These are phyloP conservation scores for Halophytophthora polymorphica DNA, from an alignment of 352 stramenopile species.

Conservation along the genomic window DNA sequence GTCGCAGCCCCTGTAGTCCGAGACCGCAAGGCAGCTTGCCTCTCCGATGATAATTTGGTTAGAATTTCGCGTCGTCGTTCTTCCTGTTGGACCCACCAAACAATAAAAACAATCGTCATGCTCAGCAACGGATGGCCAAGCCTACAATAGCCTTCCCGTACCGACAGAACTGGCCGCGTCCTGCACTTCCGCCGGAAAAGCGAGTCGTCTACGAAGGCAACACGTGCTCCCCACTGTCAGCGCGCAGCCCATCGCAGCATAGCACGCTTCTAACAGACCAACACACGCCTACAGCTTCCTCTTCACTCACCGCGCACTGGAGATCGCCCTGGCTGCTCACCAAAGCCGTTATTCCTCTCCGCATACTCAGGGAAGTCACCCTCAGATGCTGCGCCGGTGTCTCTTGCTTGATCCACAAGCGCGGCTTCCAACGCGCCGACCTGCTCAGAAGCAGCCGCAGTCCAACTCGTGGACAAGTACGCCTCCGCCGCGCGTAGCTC, in stretches of 20 bases:
- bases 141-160: constrained; percentile 8
- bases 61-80: constrained; percentile 62
- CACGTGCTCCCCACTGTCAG: not conserved
- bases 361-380: not conserved
- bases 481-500: constrained; percentile 60
- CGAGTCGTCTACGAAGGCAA: constrained; percentile 8
- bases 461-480: constrained; percentile 37
- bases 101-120: not conserved
- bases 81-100: constrained; percentile 30
- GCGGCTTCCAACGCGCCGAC: not conserved
- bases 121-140: not conserved
- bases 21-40: constrained; percentile 33
- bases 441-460: not conserved
- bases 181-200: constrained; percentile 28
- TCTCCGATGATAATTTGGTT: constrained; percentile 55
- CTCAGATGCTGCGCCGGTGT: not conserved
- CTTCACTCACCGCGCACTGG: not conserved
- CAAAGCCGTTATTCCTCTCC: not conserved
- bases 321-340: not conserved
- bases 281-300: not conserved
- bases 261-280: not conserved
- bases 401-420: not conserved
- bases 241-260: not conserved
- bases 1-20: constrained; percentile 1
- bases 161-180: constrained; percentile 35